Evolutionary conservation across 257 asterid species (phyloP).

Genomic region (Solanum etuberosum): DNA sequence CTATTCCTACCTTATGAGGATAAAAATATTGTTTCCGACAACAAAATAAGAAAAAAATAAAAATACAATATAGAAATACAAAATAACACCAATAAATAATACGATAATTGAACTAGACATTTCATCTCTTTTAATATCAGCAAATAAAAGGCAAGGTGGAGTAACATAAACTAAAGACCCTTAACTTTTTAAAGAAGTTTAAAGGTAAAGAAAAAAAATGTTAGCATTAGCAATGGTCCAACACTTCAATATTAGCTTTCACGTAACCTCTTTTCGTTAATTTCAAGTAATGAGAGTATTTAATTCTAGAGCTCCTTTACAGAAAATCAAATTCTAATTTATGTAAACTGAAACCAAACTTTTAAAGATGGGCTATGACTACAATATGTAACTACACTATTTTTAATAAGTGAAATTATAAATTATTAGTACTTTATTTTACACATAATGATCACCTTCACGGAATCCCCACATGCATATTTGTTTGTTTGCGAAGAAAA

Average conservation of each 20-base stretch:
- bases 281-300: not conserved
- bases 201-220: not conserved
- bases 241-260: not conserved
- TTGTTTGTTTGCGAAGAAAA: not conserved
- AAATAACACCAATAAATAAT: not conserved
- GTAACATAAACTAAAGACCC: not conserved
- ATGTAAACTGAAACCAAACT: not conserved
- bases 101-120: not conserved
- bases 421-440: not conserved
- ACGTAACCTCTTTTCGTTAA: not conserved
- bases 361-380: not conserved
- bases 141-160: not conserved
- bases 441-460: not conserved
- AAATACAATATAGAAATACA: not conserved
- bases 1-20: too few species aligned
- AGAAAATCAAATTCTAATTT: not conserved
- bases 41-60: too few species aligned
- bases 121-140: not conserved
- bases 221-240: not conserved
- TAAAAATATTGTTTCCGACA: rapidly evolving
- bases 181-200: not conserved
- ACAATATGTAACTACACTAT: too few species aligned
- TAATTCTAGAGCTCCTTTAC: not conserved
- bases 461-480: not conserved
- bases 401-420: not conserved